Base-by-base conservation (phyloP, 345 rosid genomes). In the Dipteronia sinensis region DNA sequence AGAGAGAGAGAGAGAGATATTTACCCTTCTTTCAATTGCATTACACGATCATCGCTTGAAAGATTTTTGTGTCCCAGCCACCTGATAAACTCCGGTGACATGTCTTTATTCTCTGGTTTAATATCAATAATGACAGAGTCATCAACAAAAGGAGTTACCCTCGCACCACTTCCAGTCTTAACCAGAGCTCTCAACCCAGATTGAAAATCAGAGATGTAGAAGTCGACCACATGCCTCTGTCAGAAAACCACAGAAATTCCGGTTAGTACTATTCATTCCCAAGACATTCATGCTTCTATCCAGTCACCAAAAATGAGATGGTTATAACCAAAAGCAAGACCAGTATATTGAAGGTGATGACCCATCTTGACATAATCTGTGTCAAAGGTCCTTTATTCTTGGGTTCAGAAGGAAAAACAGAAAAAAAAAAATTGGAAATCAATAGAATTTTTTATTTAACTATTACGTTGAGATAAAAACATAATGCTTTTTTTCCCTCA, bases 141-240 rank as follows among this genome's bases (percentile, higher is more conserved):
- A 63, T 93, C 97, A 1, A 95, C 99, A 44, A 88, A 88, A 27
- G 98, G 95, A 72, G 94, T 91, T 77, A 95, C 95, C 83, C 88
- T 87, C 1, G 97, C 91, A 65, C 91, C 97, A 71, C 82, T 88
- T 64, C 99, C 98, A 47, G 93, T 91, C 88, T 95, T 95, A 76
- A 95, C 99, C 88, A 92, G 85, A 66, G 99, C 99, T 85, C 99
- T 88, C 76, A 93, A 84, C 58, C 99, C 99, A 76, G 99, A 95
- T 72, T 93, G 99, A 81, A 93, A 93, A 88, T 95, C 99, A 65
- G 99, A 95, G 72, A 95, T 95, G 93, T 95, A 95, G 90, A 95
- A 95, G 86, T 95, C 99, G 29, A 94, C 99, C 61, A 89, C 98
- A 71, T 89, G 98, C 83, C 94, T 87, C 99, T 95, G 92, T 80